phyloP scores from a whole-genome alignment of 257 asterid genomes.

The Ophiorrhiza pumila region DNA sequence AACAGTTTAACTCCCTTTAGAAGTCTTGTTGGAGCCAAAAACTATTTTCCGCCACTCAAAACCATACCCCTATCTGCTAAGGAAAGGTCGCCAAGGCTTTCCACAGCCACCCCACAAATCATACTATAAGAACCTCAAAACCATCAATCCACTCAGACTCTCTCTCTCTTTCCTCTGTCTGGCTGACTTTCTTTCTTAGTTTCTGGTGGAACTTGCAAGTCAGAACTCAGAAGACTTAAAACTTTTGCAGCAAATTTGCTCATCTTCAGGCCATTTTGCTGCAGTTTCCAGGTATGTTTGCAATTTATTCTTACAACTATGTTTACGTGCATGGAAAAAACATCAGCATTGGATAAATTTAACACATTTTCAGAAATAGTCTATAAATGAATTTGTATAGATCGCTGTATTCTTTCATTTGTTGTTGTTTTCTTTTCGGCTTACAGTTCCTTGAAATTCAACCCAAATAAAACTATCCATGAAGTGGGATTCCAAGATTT shows the following conservation, averaged over 20 bases:
- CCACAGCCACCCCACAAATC: slow-evolving; percentile 19
- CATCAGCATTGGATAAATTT: not conserved
- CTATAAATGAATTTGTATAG: not conserved
- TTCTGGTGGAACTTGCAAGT: not conserved
- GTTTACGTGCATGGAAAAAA: not conserved
- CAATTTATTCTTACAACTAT: not conserved
- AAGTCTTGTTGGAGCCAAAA: slow-evolving; percentile 42
- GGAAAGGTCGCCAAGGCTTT: slow-evolving; percentile 55
- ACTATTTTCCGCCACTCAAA: slow-evolving; percentile 76
- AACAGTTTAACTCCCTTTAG: slow-evolving; percentile 22
- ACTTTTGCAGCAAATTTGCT: slow-evolving; percentile 2
- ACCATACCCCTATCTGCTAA: slow-evolving; percentile 69
- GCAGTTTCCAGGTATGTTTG: slow-evolving; percentile 18
- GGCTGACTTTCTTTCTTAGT: not conserved
- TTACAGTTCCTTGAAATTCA: not conserved
- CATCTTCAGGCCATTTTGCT: slow-evolving; percentile 11
- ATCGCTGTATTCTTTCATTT: not conserved
- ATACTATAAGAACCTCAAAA: slow-evolving; percentile 21
- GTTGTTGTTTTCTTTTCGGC: not conserved
- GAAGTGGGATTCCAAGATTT: not conserved
- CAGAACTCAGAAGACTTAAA: not conserved
- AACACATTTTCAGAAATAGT: slow-evolving; percentile 3
- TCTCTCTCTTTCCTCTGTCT: not conserved
- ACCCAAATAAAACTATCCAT: not conserved
- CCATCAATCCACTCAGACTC: slow-evolving; percentile 21